Conservation (phyloP, 1,139 yeast species). For the Wickerhamomyces sp. region DNA sequence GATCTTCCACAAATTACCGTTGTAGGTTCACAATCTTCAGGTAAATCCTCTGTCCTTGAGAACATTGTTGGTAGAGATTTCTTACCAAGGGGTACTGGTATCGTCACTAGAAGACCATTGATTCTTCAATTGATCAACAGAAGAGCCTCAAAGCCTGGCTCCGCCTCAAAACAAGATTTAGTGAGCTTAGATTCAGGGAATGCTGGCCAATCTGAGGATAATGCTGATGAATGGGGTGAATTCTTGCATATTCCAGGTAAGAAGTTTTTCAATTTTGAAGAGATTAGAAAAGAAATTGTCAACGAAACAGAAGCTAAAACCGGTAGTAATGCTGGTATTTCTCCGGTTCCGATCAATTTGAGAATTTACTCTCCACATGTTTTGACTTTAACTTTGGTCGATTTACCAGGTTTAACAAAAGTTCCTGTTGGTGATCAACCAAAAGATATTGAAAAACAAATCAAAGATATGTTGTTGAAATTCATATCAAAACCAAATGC, state of each 20-base stretch:
- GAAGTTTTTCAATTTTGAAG: slow-evolving; percentile 84
- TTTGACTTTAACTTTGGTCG: slow-evolving; percentile 89
- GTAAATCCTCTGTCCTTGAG: slow-evolving; percentile 89
- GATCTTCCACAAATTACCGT: slow-evolving; percentile 96
- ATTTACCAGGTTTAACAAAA: slow-evolving; percentile 95
- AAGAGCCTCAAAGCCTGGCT: slow-evolving; percentile 36
- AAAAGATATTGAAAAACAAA: slow-evolving; percentile 91
- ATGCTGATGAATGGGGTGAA: slow-evolving; percentile 96
- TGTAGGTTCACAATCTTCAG: slow-evolving; percentile 93
- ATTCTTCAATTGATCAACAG: slow-evolving; percentile 76
- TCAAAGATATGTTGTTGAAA: slow-evolving; percentile 89
- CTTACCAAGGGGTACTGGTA: slow-evolving; percentile 93
- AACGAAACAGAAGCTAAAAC: slow-evolving; percentile 92
- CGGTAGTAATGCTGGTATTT: slow-evolving; percentile 88
- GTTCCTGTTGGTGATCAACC: slow-evolving; percentile 99
- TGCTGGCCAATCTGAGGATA: slow-evolving; percentile 52
- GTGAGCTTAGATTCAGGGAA: slow-evolving; percentile 28
- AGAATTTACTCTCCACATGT: slow-evolving; percentile 96
- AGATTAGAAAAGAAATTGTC: slow-evolving; percentile 85
- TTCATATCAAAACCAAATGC: slow-evolving; percentile 96
- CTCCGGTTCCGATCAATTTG: slow-evolving; percentile 87
- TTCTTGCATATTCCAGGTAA: slow-evolving; percentile 89
- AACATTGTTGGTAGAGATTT: slow-evolving; percentile 94
- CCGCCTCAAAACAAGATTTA: slow-evolving; percentile 29
- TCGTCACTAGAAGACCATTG: slow-evolving; percentile 90